Conservation (phyloP, 2,329 filamentous ascomycete species). For the Diplodia corticola region DNA sequence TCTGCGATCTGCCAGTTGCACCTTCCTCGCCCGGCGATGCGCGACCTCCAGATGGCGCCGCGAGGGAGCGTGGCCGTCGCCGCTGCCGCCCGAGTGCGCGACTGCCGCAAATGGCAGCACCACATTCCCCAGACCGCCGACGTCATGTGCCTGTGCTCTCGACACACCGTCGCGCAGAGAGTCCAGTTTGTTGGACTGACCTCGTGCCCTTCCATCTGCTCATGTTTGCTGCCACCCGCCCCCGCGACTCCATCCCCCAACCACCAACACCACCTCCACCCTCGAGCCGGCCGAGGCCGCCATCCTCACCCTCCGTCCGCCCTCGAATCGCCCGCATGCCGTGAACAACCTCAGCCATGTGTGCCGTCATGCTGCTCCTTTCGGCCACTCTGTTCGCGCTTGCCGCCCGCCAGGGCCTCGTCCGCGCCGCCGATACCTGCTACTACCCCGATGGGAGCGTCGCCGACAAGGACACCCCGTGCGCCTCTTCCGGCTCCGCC, state of each 20-base stretch:
- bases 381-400: neutral
- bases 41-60: neutral
- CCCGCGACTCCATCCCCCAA: neutral
- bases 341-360: neutral
- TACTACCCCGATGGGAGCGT: constrained; percentile 39
- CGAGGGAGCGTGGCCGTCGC: neutral
- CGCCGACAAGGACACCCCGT: constrained; percentile 29
- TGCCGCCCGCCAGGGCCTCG: neutral
- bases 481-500: constrained; percentile 25
- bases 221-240: constrained; percentile 6
- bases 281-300: constrained; percentile 1
- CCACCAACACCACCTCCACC: neutral
- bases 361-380: neutral
- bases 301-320: neutral
- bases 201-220: neutral
- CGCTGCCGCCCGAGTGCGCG: neutral
- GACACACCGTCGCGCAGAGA: neutral
- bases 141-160: constrained; percentile 3
- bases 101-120: constrained; percentile 2
- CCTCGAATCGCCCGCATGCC: neutral
- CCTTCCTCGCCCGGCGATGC: neutral
- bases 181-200: neutral
- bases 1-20: neutral
- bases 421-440: constrained; percentile 31
- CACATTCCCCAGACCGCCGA: constrained; percentile 4